phyloP scores from a whole-genome alignment of 2,329 filamentous ascomycete genomes.

The Ilyonectria mors-panacis region DNA sequence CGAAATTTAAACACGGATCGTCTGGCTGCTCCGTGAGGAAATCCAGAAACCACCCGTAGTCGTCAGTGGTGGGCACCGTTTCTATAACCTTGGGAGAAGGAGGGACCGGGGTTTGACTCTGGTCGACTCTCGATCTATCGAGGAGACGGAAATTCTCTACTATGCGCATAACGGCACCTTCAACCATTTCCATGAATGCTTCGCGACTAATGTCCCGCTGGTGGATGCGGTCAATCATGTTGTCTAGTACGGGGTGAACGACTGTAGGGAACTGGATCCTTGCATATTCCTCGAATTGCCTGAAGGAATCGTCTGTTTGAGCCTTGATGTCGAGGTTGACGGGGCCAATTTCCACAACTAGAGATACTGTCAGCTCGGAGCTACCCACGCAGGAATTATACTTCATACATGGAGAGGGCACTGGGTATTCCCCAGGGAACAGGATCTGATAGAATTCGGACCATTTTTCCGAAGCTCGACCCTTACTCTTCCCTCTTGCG shows the following conservation, averaged over 20 bases:
- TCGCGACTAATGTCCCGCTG: no score
- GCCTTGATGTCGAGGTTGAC: not conserved
- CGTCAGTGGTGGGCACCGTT: no score
- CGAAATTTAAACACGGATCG: no score
- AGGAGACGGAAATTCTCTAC: no score
- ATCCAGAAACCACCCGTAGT: no score
- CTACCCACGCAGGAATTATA: not conserved
- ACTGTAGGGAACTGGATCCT: conserved; percentile 18
- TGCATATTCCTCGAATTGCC: conserved; percentile 14
- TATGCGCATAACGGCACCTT: no score
- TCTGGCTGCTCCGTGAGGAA: no score
- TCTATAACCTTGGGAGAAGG: no score
- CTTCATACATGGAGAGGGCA: conserved; percentile 33
- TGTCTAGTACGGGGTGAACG: not conserved
- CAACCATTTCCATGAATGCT: no score
- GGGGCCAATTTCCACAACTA: not conserved
- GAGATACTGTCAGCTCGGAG: not conserved
- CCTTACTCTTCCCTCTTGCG: conserved; percentile 23
- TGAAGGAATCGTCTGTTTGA: conserved; percentile 10
- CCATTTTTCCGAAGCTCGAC: conserved; percentile 25
- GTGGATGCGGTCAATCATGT: no score
- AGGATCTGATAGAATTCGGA: conserved; percentile 31
- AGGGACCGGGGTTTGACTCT: no score
- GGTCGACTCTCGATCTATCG: no score
- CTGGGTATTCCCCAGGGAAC: conserved; percentile 26